These are phyloP conservation scores for Saturnispora hagleri DNA, from an alignment of 805 yeast species.

Conservation along the genomic window DNA sequence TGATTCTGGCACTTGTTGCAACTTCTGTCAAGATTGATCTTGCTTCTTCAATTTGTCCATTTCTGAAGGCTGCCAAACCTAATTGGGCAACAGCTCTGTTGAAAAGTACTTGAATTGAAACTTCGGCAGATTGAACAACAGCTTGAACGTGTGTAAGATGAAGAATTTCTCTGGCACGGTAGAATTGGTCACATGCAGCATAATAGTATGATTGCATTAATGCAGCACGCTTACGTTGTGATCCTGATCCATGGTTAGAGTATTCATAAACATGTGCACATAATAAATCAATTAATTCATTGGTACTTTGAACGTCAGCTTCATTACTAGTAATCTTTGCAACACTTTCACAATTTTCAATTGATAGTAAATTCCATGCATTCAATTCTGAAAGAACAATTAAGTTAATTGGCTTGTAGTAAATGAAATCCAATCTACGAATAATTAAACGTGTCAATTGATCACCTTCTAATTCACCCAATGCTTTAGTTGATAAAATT, in stretches of 20 bases:
- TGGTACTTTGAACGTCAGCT: slow-evolving; percentile 30
- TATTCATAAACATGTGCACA: slow-evolving; percentile 50
- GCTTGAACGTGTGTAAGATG: slow-evolving; percentile 79
- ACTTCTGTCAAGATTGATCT: slow-evolving; percentile 84
- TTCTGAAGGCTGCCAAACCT: slow-evolving; percentile 91
- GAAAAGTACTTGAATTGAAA: slow-evolving; percentile 81
- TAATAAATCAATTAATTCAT: slow-evolving; percentile 54
- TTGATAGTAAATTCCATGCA: slow-evolving; percentile 51
- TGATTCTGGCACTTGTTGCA: slow-evolving; percentile 74
- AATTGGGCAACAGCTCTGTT: slow-evolving; percentile 93
- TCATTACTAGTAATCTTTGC: slow-evolving; percentile 23
- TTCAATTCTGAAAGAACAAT: slow-evolving; percentile 57
- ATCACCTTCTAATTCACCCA: slow-evolving; percentile 39
- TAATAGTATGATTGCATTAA: slow-evolving; percentile 81
- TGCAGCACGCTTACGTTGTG: slow-evolving; percentile 74
- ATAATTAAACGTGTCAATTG: slow-evolving; percentile 66
- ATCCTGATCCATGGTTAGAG: slow-evolving; percentile 42
- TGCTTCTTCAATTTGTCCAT: slow-evolving; percentile 76
- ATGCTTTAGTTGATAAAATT: slow-evolving; percentile 37
- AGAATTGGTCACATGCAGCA: slow-evolving; percentile 79
- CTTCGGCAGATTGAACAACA: slow-evolving; percentile 75
- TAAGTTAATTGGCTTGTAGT: slow-evolving; percentile 79
- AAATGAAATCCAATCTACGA: slow-evolving; percentile 85
- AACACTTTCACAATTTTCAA: slow-evolving; percentile 27
- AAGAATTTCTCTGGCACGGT: slow-evolving; percentile 80